Evolutionary conservation across 352 stramenopile genomes (phyloP).

Genomic region (Phytophthora aleatoria): DNA sequence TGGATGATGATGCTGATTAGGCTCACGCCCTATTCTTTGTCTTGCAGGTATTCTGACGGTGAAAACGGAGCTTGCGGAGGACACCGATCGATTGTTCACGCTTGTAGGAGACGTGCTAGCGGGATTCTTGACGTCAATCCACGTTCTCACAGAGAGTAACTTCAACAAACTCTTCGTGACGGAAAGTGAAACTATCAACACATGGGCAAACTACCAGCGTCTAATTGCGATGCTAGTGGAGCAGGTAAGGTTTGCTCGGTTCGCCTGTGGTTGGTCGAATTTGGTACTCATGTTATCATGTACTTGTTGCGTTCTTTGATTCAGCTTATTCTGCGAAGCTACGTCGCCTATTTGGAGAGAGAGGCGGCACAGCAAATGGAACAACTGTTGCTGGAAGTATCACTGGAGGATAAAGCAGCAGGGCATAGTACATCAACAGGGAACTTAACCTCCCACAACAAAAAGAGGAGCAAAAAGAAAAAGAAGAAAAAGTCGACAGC

Average conservation of each 20-base stretch:
- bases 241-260: slow-evolving; percentile 39
- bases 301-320: not conserved
- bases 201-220: slow-evolving; percentile 81
- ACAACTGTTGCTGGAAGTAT: slow-evolving; percentile 64
- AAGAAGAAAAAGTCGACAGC: slow-evolving; percentile 42
- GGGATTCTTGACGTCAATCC: slow-evolving; percentile 64
- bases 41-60: slow-evolving; percentile 77
- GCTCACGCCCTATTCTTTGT: slow-evolving; percentile 5
- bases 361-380: slow-evolving; percentile 80
- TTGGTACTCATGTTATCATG: not conserved
- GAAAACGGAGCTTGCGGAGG: slow-evolving; percentile 84
- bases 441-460: slow-evolving; percentile 14
- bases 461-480: slow-evolving; percentile 52
- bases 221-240: slow-evolving; percentile 88
- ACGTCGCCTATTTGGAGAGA: slow-evolving; percentile 68
- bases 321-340: slow-evolving; percentile 81
- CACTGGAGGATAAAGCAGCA: slow-evolving; percentile 33
- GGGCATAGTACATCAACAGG: slow-evolving; percentile 1
- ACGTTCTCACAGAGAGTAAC: slow-evolving; percentile 67
- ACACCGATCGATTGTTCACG: slow-evolving; percentile 62
- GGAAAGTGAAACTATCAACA: slow-evolving; percentile 82
- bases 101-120: slow-evolving; percentile 67
- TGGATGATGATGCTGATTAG: not conserved
- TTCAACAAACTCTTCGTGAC: slow-evolving; percentile 77
- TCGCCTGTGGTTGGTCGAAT: not conserved